Evolutionary conservation across 2,329 filamentous ascomycete genomes (phyloP), one percentile per base, ranked within the genome.

Genomic region (Stachybotrys echinatus): DNA sequence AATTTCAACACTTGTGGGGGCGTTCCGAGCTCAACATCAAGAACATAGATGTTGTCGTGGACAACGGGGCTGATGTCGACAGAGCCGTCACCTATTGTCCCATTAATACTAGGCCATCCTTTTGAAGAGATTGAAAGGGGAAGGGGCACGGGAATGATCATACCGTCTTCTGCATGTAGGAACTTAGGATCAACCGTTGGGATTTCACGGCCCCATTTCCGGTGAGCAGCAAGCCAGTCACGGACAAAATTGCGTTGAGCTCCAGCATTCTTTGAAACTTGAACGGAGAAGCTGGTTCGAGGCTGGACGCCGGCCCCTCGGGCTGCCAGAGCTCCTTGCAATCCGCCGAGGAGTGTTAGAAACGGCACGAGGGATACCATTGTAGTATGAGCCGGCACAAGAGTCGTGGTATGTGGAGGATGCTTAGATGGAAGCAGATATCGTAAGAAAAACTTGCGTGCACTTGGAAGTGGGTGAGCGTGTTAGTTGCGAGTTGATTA

Each of bases 1-100:
- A 80, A 59, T 44, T 70, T 72, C 40, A 79, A 49, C 6, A 60
- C 64, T 53, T 80, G 76, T 1, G 73, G 68, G 0, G 77, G 77
- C 14, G 65, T 74, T 10, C 77, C 77, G 44, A 80, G 59, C 45
- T 69, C 60, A 22, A 76, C 57, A 23, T 76, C 68, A 23, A 71
- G 66, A 22, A 75, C 60, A 61, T 69, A 77, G 48, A 73, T 63
- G 48, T 72, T 60, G 54, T 77, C 74, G 19, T 63, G 68, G 19
- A 66, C 63, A 21, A 73, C 58, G 2, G 72, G 65, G 42, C 62
- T 52, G 4, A 72, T 67, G 18, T 65, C 59, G 12, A 68, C 61
- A 5, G 56, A 54, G 5, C 65, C 63, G 51, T 65, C 68, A 70
- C 31, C 8, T 54, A 23, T n/a, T 14, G 14, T 5, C 10, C 3